Evolutionary conservation across 1,284 basidiomycete species (phyloP).

Genomic region (Inonotus obliquus): DNA sequence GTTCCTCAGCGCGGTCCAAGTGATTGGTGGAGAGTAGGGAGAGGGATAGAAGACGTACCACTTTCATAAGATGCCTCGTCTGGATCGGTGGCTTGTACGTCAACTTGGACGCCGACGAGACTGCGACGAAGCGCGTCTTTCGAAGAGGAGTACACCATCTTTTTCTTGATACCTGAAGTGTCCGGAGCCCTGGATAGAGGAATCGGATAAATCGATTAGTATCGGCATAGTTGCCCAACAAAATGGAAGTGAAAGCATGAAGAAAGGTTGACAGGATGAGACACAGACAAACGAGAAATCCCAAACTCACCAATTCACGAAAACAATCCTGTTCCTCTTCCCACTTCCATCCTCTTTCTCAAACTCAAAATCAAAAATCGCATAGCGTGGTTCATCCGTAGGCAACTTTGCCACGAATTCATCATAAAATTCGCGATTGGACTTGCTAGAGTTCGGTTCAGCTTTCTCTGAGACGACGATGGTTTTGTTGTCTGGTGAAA

Average conservation of each 20-base stretch:
- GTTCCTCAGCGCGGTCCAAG: too few species aligned
- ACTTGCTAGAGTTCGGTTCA: background rate
- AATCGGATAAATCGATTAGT: slow-evolving; percentile 16
- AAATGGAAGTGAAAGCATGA: background rate
- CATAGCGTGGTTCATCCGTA: slow-evolving; percentile 78
- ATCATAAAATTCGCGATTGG: slow-evolving; percentile 13
- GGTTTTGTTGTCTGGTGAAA: slow-evolving; percentile 61
- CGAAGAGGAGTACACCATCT: slow-evolving; percentile 95
- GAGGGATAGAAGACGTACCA: slow-evolving; percentile 49
- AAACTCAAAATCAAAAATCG: slow-evolving; percentile 90
- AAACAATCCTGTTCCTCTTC: slow-evolving; percentile 83
- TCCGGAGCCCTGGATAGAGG: slow-evolving; percentile 76
- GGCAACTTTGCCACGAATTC: slow-evolving; percentile 78
- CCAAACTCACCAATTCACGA: slow-evolving; percentile 37
- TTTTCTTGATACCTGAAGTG: slow-evolving; percentile 80
- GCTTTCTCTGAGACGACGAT: slow-evolving; percentile 66
- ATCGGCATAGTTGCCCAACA: background rate
- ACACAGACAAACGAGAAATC: background rate
- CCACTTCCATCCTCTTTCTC: slow-evolving; percentile 73
- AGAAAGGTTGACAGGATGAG: background rate
- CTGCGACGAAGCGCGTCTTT: slow-evolving; percentile 78
- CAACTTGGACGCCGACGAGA: slow-evolving; percentile 68
- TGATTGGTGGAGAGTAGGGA: background rate
- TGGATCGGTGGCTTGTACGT: slow-evolving; percentile 87
- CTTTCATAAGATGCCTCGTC: slow-evolving; percentile 74